A percentile compares a stretch with the other conserved stretches of the same genome.
phyloP scores from a whole-genome alignment of 805 yeast species.

The Lachancea thermotolerans region DNA sequence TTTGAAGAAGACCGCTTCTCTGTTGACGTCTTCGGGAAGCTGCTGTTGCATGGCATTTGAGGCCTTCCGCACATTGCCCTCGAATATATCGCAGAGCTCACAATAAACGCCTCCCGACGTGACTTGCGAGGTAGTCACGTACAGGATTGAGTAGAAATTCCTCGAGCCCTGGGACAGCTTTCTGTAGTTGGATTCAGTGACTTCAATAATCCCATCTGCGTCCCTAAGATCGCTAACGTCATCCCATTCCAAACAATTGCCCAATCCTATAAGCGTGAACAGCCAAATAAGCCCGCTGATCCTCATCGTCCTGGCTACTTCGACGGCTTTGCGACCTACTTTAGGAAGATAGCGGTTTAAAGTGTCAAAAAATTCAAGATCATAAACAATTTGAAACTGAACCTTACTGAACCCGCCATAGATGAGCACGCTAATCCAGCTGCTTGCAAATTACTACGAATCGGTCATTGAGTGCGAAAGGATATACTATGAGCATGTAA shows the following conservation, averaged over 20 bases:
- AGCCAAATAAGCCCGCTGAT: not conserved
- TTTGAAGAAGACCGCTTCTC: slow-evolving; percentile 39
- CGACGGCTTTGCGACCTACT: too few species aligned
- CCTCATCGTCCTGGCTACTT: not conserved
- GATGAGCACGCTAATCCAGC: slow-evolving; percentile 23
- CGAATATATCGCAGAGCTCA: slow-evolving; percentile 40
- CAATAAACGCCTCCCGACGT: slow-evolving; percentile 38
- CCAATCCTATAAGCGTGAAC: slow-evolving; percentile 4
- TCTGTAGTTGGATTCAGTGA: slow-evolving; percentile 37
- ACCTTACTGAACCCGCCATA: not conserved
- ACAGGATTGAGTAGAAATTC: slow-evolving; percentile 44
- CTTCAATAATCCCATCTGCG: slow-evolving; percentile 36
- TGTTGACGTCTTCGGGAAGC: slow-evolving; percentile 33
- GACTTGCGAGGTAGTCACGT: slow-evolving; percentile 44
- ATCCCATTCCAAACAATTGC: slow-evolving; percentile 12
- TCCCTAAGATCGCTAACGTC: slow-evolving; percentile 18
- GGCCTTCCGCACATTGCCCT: slow-evolving; percentile 36
- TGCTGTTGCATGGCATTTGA: slow-evolving; percentile 39
- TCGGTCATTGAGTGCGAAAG: slow-evolving; percentile 26
- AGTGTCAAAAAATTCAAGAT: too few species aligned
- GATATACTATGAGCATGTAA: slow-evolving; percentile 14
- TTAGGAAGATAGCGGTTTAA: too few species aligned
- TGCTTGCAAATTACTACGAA: slow-evolving; percentile 24
- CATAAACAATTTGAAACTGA: too few species aligned
- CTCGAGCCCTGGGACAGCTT: slow-evolving; percentile 40